Conservation (phyloP, 78 protist genomes). For the Chrysochromulina parva region DNA sequence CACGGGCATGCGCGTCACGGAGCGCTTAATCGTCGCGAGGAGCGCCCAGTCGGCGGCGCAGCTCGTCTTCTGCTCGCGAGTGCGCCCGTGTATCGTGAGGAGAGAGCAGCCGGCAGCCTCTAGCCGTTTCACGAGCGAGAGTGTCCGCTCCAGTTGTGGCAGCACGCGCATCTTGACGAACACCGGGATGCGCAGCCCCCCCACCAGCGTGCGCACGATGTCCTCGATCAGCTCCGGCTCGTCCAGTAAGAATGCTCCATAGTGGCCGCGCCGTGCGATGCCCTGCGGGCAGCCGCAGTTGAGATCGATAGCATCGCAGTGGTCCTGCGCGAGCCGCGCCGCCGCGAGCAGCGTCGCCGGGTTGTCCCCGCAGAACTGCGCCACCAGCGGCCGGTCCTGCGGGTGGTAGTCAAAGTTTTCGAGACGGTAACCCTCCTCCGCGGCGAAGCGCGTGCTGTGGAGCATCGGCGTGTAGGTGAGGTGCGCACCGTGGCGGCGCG, state of each 20-base stretch:
- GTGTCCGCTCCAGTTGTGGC: not conserved
- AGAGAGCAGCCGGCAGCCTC: not conserved
- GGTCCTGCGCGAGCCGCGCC: not conserved
- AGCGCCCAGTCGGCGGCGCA: not conserved
- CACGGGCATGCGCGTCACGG: conserved; percentile 15
- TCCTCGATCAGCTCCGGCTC: not conserved
- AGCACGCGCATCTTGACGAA: not conserved
- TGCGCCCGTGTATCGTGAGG: conserved; percentile 9
- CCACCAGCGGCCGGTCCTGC: conserved; percentile 38
- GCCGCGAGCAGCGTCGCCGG: conserved; percentile 37
- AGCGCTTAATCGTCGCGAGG: not conserved
- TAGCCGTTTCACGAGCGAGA: not conserved
- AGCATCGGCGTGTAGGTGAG: conserved; percentile 39
- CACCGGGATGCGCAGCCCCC: not conserved
- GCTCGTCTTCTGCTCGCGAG: not conserved
- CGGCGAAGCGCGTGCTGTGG: not conserved
- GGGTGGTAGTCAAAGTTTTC: not conserved
- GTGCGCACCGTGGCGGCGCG: conserved; percentile 36
- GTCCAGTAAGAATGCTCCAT: conserved; percentile 31
- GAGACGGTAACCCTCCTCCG: not conserved
- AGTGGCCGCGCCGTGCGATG: conserved; percentile 40
- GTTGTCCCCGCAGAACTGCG: conserved; percentile 34
- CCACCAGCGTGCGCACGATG: not conserved
- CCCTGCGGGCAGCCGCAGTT: conserved; percentile 47
- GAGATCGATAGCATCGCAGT: conserved; percentile 31